Conservation (phyloP, 2,329 filamentous ascomycete genomes). For the Metarhizium humberi region DNA sequence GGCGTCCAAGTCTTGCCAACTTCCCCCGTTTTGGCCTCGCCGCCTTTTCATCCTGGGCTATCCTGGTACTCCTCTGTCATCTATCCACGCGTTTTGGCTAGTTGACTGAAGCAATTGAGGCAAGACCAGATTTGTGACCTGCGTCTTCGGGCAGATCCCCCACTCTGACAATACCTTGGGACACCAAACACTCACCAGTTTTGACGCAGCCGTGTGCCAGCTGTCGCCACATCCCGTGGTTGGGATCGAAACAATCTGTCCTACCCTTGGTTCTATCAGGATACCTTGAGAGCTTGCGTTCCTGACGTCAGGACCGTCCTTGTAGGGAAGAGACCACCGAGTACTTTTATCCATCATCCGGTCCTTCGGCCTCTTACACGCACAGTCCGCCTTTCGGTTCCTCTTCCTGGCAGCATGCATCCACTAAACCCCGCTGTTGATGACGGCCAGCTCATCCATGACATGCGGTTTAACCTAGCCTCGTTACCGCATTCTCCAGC, state of each 20-base stretch:
- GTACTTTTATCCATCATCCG: background rate
- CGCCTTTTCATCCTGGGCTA: background rate
- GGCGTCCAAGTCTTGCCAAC: background rate
- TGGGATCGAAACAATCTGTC: background rate
- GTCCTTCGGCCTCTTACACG: constrained; percentile 3
- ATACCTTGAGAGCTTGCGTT: background rate
- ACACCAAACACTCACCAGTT: background rate
- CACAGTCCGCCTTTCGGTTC: constrained; percentile 1
- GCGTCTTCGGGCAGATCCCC: background rate
- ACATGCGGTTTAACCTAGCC: background rate
- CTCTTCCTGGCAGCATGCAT: constrained; percentile 8
- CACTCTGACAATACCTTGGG: background rate
- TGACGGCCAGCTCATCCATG: constrained; percentile 1
- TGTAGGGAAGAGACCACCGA: background rate
- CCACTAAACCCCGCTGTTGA: background rate
- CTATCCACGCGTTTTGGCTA: background rate
- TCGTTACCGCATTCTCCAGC: background rate
- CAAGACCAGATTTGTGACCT: background rate
- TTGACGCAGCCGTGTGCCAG: background rate
- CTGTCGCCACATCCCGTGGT: background rate
- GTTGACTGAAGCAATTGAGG: background rate
- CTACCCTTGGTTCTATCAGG: background rate
- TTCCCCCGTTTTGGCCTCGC: background rate
- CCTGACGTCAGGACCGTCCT: background rate
- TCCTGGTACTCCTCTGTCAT: background rate